Conservation (phyloP, 257 asterid genomes). For the Lantana camara region DNA sequence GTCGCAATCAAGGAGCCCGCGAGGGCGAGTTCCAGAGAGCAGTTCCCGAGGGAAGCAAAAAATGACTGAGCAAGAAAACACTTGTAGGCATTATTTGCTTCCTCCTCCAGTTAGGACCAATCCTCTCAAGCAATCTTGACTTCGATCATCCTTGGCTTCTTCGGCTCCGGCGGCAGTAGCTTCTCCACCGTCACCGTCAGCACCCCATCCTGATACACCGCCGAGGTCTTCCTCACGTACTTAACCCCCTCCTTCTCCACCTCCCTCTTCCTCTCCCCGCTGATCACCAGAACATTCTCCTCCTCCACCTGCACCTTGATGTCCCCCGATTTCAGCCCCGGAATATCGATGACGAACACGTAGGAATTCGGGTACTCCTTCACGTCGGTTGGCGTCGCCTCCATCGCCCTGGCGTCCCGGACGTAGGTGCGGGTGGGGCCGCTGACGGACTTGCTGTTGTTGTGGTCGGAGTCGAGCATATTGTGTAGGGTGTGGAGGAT, state of each 20-base stretch:
- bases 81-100: constrained; percentile 11
- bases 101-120: not conserved
- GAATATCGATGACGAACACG: constrained; percentile 73
- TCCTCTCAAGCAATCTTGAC: constrained; percentile 54
- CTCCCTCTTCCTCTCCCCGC: constrained; percentile 68
- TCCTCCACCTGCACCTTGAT: constrained; percentile 76
- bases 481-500: constrained; percentile 53
- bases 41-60: no score
- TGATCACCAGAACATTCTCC: constrained; percentile 53
- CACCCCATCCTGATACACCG: constrained; percentile 79
- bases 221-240: constrained; percentile 59
- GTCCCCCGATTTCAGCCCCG: constrained; percentile 72
- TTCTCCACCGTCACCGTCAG: constrained; percentile 72
- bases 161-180: constrained; percentile 84
- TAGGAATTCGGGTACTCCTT: constrained; percentile 59
- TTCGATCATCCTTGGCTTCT: constrained; percentile 73
- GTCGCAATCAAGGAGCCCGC: no score
- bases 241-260: constrained; percentile 59
- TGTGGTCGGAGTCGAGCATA: constrained; percentile 41
- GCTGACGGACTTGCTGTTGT: constrained; percentile 30
- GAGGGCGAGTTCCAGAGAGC: no score
- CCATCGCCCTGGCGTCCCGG: constrained; percentile 81
- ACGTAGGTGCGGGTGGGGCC: constrained; percentile 58
- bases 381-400: constrained; percentile 77
- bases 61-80: no score